Conservation (phyloP, 176 grass and related monocot species). For the Lolium rigidum region DNA sequence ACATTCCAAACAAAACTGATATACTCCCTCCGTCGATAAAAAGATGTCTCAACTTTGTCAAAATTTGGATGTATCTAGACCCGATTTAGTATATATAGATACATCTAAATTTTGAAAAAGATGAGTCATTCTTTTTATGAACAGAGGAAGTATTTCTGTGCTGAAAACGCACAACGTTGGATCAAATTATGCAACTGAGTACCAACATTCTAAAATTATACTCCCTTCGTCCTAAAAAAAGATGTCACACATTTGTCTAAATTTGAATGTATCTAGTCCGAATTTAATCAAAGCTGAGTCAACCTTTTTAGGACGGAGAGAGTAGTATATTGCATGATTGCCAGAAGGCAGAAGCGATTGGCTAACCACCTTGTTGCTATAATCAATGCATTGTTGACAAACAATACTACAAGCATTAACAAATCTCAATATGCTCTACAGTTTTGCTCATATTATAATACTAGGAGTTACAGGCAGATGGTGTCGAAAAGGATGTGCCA, state of each 20-base stretch:
- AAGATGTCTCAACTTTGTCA: too few species aligned
- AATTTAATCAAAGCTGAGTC: too few species aligned
- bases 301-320: too few species aligned
- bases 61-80: too few species aligned
- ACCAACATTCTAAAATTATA: not conserved
- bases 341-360: not conserved
- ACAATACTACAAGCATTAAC: conserved; percentile 21
- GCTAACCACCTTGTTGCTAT: not conserved
- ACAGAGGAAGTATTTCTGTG: not conserved
- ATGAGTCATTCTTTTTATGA: too few species aligned
- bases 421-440: conserved; percentile 30
- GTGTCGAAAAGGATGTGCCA: conserved; percentile 12
- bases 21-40: not conserved
- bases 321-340: not conserved
- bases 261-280: too few species aligned
- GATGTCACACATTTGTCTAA: too few species aligned
- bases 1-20: not conserved
- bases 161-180: not conserved
- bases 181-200: not conserved
- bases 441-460: not conserved
- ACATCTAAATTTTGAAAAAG: too few species aligned
- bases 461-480: conserved; percentile 30
- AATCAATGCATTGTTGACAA: conserved; percentile 33
- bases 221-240: too few species aligned
- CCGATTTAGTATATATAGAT: too few species aligned